Base-by-base conservation (phyloP, 1,284 basidiomycete genomes). In the Ganoderma leucocontextum region DNA sequence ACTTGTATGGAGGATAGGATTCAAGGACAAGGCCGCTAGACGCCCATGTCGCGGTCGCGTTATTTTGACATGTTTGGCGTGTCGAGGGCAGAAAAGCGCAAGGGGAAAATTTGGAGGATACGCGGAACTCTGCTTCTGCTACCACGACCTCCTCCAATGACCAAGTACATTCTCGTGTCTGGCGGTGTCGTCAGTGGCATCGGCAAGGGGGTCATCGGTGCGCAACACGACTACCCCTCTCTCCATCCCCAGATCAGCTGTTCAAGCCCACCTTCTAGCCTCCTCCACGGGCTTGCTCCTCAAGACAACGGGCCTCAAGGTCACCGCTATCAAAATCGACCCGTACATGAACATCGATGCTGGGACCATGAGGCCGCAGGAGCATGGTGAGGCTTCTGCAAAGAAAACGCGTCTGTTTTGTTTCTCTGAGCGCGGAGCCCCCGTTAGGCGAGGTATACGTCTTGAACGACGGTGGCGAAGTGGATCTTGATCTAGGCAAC, bases 281-380 rank as follows among this genome's bases (percentile, higher is more conserved):
- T 99, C 97, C 53, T 99, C 97, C 70, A 99, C 98, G 19, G 97
- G 97, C 72, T 86, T 99, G 63, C 87, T 99, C 64, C 87, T 99
- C 80, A 99, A 99, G 85, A 99, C 95, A 60, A 91, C 93, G 41
- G 97, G 97, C 58, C 86, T 98, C 73, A 97, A 96, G 82, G 97
- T 99, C 77, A 99, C 98, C 2, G 94, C 98, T 35, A 99, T 99
- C 87, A 99, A 99, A 85, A 99, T 99, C 76, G 97, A 99, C 81
- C 97, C 97, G 29, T 99, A 99, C 80, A 99, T 99, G 97, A 99
- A 99, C 85, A 98, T 99, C 77, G 97, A 99, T 87, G 98, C 97
- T 44, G 98, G 98, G 55, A 99, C 97, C 39, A 99, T 99, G 97
- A 90, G 96, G 53, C 98, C 97, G 15, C 98, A 96, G 42, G 97